Percentiles rank a stretch among this genome's conserved stretches.
phyloP scores from a whole-genome alignment of 768 basidiomycete species.

The Lactarius quietus region DNA sequence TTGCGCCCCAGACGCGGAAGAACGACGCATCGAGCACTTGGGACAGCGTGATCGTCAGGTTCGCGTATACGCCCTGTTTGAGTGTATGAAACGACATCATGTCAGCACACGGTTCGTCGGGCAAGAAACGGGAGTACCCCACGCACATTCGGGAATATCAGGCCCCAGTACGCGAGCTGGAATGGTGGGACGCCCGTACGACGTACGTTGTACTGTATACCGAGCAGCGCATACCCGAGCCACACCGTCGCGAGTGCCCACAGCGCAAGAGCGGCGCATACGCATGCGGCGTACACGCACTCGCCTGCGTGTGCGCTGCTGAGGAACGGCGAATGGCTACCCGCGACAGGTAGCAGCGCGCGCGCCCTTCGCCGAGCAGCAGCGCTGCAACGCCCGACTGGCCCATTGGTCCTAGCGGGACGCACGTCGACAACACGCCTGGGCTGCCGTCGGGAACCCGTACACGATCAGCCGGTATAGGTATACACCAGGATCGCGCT shows the following conservation, averaged over 20 bases:
- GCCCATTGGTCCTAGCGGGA: slow-evolving; percentile 72
- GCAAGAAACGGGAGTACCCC: too few species aligned
- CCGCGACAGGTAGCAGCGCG: slow-evolving; percentile 35
- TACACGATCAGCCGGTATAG: slow-evolving; percentile 54
- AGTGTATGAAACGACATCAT: too few species aligned
- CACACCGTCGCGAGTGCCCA: slow-evolving; percentile 67
- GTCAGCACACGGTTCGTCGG: too few species aligned
- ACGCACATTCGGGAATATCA: slow-evolving; percentile 68
- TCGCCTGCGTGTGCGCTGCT: slow-evolving; percentile 35
- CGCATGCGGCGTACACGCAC: slow-evolving; percentile 44
- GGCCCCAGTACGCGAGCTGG: slow-evolving; percentile 58
- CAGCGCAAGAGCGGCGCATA: slow-evolving; percentile 48
- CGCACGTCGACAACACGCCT: slow-evolving; percentile 55
- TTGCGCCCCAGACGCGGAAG: slow-evolving; percentile 55
- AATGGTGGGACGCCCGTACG: slow-evolving; percentile 43
- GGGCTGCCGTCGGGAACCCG: slow-evolving; percentile 47
- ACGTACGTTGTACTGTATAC: slow-evolving; percentile 42
- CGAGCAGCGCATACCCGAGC: slow-evolving; percentile 54
- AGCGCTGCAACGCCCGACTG: slow-evolving; percentile 60
- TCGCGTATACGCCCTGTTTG: slow-evolving; percentile 59
- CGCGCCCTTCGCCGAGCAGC: slow-evolving; percentile 51
- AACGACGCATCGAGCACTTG: slow-evolving; percentile 48
- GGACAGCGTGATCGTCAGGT: slow-evolving; percentile 53
- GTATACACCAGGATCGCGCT: slow-evolving; percentile 68
- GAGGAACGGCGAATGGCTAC: slow-evolving; percentile 38